Conservation (phyloP, 2,329 filamentous ascomycete species). For the Rugonectria rugulosa region DNA sequence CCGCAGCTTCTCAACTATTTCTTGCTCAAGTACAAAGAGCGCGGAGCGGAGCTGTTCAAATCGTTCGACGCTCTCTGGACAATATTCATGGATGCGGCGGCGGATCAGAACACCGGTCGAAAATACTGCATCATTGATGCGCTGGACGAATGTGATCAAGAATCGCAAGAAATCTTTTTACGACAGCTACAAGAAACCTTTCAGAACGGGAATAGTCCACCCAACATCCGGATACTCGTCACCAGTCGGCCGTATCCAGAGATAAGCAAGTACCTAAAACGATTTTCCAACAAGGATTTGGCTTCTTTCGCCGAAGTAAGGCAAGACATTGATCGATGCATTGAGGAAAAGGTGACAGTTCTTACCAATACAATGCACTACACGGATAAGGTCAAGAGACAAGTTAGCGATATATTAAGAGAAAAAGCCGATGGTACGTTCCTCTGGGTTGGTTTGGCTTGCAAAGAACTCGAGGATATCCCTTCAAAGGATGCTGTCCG, state of each 20-base stretch:
- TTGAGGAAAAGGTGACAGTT: conserved; percentile 28
- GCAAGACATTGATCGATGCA: conserved; percentile 28
- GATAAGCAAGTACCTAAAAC: conserved; percentile 22
- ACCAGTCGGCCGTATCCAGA: conserved; percentile 32
- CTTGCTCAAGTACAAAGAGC: conserved; percentile 28
- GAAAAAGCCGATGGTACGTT: conserved; percentile 36
- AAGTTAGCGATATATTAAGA: conserved; percentile 30
- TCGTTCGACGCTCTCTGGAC: conserved; percentile 34
- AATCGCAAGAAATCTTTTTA: conserved; percentile 26
- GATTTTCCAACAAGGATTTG: conserved; percentile 32
- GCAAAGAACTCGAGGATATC: conserved; percentile 26
- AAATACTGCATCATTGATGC: conserved; percentile 34
- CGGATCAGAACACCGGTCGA: conserved; percentile 24
- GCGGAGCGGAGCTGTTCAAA: conserved; percentile 22
- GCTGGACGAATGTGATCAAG: conserved; percentile 31
- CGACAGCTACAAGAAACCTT: conserved; percentile 24
- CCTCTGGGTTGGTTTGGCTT: conserved; percentile 35
- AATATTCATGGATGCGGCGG: conserved; percentile 24
- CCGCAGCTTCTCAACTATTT: conserved; percentile 26
- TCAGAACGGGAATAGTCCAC: background rate
- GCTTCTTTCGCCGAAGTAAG: conserved; percentile 31
- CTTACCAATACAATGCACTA: conserved; percentile 28
- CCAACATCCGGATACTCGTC: conserved; percentile 22
- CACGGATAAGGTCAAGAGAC: conserved; percentile 23
- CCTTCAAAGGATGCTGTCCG: conserved; percentile 33